Evolutionary conservation across 1,139 yeast genomes (phyloP).

Genomic region (Pichia sp.): DNA sequence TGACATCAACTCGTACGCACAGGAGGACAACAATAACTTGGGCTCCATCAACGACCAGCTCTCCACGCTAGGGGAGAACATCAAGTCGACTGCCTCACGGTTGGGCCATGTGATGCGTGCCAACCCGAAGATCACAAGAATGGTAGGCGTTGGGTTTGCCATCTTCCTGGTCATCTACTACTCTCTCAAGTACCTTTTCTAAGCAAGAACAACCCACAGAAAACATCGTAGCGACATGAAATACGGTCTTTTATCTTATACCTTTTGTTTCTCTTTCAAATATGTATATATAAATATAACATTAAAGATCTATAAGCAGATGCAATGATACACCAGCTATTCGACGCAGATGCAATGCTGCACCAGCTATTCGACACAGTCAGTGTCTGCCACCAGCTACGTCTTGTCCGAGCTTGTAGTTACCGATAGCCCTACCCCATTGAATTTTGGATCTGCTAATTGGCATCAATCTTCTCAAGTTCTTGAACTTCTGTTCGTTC

Average conservation of each 20-base stretch:
- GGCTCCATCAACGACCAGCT: slow-evolving; percentile 58
- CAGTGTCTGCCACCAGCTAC: slow-evolving; percentile 45
- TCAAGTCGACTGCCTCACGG: slow-evolving; percentile 63
- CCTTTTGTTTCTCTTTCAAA: not conserved
- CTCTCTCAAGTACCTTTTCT: slow-evolving; percentile 48
- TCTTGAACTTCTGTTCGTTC: slow-evolving; percentile 78
- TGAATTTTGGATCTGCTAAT: slow-evolving; percentile 86
- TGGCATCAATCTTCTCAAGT: slow-evolving; percentile 84
- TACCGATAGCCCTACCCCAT: slow-evolving; percentile 94
- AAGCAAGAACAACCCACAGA: not conserved
- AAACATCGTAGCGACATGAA: not conserved
- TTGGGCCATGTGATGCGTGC: slow-evolving; percentile 55
- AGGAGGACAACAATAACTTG: slow-evolving; percentile 50
- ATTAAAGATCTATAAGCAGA: not conserved
- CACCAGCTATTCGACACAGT: not conserved
- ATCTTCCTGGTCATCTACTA: slow-evolving; percentile 66
- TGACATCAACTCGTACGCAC: slow-evolving; percentile 60
- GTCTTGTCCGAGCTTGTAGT: slow-evolving; percentile 83
- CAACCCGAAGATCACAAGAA: slow-evolving; percentile 55
- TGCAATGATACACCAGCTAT: too few relatives aligned
- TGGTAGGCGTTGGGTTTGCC: slow-evolving; percentile 54
- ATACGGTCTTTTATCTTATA: not conserved
- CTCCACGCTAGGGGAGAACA: slow-evolving; percentile 52
- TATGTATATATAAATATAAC: not conserved
- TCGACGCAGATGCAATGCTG: not conserved